Conservation (phyloP, 345 rosid genomes). For the Gynandropsis gynandra region DNA sequence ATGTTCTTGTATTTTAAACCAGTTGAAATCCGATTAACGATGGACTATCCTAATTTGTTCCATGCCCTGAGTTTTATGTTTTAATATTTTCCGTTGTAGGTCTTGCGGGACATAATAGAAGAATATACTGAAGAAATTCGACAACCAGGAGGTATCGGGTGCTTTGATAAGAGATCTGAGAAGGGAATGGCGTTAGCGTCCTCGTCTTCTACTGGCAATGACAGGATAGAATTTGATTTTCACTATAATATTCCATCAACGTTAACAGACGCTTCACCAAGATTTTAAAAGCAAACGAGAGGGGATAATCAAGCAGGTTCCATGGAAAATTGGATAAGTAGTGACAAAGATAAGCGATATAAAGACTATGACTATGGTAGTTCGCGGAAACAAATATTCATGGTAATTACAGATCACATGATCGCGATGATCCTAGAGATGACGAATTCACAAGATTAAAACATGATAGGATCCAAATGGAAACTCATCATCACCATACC, state of each 20-base stretch:
- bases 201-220: conserved; percentile 18
- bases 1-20: too few relatives aligned
- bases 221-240: conserved; percentile 26
- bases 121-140: too few relatives aligned
- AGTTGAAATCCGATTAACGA: too few relatives aligned
- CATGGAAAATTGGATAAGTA: too few relatives aligned
- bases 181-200: conserved; percentile 30
- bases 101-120: conserved; percentile 72
- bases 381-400: conserved; percentile 27
- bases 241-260: conserved; percentile 23
- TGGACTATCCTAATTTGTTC: neutral
- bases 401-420: conserved; percentile 27
- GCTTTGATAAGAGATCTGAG: conserved; percentile 49
- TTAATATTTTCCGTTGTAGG: conserved; percentile 34
- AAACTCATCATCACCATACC: too few relatives aligned
- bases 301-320: too few relatives aligned
- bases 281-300: too few relatives aligned
- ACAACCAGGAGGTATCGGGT: too few relatives aligned
- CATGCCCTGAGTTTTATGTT: conserved; percentile 6
- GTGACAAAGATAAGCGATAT: too few relatives aligned
- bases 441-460: conserved; percentile 49
- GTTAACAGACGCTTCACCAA: too few relatives aligned
- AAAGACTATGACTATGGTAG: too few relatives aligned
- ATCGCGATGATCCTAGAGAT: conserved; percentile 25
- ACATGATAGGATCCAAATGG: conserved; percentile 8